Conservation (phyloP, 2,329 filamentous ascomycete genomes). For the Pyrenochaeta sp. region DNA sequence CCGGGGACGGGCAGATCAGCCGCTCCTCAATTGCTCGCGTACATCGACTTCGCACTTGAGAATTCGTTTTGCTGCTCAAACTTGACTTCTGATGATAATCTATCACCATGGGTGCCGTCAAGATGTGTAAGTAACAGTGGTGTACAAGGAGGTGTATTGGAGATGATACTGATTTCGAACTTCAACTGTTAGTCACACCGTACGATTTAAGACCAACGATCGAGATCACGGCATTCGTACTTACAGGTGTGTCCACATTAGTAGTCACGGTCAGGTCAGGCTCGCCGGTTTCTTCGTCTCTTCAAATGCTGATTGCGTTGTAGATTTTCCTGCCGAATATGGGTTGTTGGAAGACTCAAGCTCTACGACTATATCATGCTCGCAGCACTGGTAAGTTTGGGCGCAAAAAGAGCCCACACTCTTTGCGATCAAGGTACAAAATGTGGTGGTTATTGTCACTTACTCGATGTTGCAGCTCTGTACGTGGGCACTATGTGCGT, state of each 20-base stretch:
- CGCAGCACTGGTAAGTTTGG: slow-evolving; percentile 28
- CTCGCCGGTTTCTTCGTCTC: not conserved
- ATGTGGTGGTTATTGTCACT: not conserved
- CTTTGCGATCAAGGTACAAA: not conserved
- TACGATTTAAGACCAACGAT: slow-evolving; percentile 28
- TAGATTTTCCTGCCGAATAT: slow-evolving; percentile 39
- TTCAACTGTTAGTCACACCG: slow-evolving; percentile 9
- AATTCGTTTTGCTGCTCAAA: not conserved
- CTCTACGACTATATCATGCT: slow-evolving; percentile 35
- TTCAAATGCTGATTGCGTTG: not conserved
- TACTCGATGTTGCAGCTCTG: slow-evolving; percentile 19
- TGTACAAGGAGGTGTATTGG: not conserved
- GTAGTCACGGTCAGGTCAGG: slow-evolving; percentile 25
- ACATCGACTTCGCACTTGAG: not conserved
- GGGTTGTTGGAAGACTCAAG: slow-evolving; percentile 31
- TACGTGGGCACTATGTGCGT: slow-evolving; percentile 39
- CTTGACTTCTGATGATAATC: not conserved
- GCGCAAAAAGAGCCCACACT: not conserved
- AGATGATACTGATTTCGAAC: not conserved
- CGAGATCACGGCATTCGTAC: slow-evolving; percentile 29
- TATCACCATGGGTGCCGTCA: slow-evolving; percentile 15
- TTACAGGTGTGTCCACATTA: slow-evolving; percentile 32
- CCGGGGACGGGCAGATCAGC: slow-evolving; percentile 1
- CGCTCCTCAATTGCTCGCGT: not conserved
- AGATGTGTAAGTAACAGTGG: slow-evolving; percentile 19